These are phyloP conservation scores for Diaporthe sp. DNA, from an alignment of 2,329 filamentous ascomycete genomes.

Conservation along the genomic window DNA sequence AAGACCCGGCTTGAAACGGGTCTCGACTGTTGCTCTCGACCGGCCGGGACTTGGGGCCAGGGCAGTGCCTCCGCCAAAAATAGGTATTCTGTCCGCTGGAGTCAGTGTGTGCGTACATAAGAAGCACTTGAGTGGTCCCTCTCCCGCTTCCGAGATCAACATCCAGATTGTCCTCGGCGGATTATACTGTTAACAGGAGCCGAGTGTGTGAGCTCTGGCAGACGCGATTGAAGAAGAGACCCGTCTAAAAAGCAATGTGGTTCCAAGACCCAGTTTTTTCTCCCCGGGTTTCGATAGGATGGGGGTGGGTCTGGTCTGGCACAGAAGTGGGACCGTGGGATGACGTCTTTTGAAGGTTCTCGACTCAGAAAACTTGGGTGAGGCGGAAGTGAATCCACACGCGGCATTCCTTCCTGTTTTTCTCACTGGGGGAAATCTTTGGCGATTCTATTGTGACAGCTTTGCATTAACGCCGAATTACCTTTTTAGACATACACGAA, in stretches of 20 bases:
- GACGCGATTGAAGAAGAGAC: not conserved
- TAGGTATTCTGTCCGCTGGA: not conserved
- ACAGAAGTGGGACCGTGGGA: conserved; percentile 11
- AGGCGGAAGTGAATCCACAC: not conserved
- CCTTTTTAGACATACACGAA: not conserved
- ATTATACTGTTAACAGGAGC: not conserved
- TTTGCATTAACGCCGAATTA: not conserved
- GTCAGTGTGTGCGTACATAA: not conserved
- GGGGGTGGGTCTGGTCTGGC: conserved; percentile 31
- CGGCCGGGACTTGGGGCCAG: not conserved
- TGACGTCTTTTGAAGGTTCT: conserved; percentile 14
- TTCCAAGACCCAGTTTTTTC: conserved; percentile 1
- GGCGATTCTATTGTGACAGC: not conserved
- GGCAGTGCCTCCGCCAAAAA: not conserved
- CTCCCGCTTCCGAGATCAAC: not conserved
- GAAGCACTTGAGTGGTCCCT: not conserved
- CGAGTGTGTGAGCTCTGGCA: not conserved
- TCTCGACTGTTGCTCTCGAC: not conserved
- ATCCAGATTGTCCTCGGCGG: not conserved
- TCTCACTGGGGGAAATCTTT: not conserved
- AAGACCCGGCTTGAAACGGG: conserved; percentile 27
- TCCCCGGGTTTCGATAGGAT: conserved; percentile 14
- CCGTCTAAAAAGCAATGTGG: conserved; percentile 11
- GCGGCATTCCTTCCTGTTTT: not conserved
- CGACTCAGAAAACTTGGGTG: conserved; percentile 3